Evolutionary conservation across 805 yeast genomes (phyloP).

Genomic region (Myxozyma vanderwaltii): DNA sequence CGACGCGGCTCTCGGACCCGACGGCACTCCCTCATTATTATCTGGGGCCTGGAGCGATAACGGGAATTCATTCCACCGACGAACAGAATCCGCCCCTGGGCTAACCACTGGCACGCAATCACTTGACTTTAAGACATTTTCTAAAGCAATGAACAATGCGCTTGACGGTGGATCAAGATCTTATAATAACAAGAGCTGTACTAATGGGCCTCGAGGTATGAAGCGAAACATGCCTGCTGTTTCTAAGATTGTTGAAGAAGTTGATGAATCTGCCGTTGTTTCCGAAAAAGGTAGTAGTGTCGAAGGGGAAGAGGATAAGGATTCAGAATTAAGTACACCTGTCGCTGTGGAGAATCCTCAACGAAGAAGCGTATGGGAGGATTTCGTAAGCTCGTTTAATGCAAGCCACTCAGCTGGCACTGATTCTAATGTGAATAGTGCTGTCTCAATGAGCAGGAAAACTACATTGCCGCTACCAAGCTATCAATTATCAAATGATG

Average conservation of each 20-base stretch:
- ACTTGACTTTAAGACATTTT: conserved; percentile 26
- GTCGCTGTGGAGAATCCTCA: conserved; percentile 1
- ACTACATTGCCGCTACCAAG: neutral
- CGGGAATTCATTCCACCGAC: conserved; percentile 44
- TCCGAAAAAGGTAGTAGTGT: neutral
- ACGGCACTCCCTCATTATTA: conserved; percentile 38
- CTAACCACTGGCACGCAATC: conserved; percentile 36
- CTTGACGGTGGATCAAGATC: neutral
- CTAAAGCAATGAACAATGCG: conserved; percentile 11
- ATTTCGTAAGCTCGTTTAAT: conserved; percentile 29
- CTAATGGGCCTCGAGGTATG: conserved; percentile 29
- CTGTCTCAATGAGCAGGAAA: neutral
- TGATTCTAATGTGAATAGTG: neutral
- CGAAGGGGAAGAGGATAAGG: neutral
- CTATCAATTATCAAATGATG: conserved; percentile 2
- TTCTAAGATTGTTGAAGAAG: conserved; percentile 33
- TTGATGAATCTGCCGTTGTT: conserved; percentile 9
- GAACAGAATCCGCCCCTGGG: conserved; percentile 62
- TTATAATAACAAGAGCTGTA: neutral
- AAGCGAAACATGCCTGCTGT: conserved; percentile 39
- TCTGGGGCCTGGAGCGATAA: conserved; percentile 21
- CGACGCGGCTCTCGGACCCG: conserved; percentile 53
- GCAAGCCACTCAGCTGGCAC: neutral
- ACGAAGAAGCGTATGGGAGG: conserved; percentile 31
- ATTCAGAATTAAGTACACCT: neutral